Conservation (phyloP, 2,329 filamentous ascomycete species). For the Coccinonectria pachysandricola region DNA sequence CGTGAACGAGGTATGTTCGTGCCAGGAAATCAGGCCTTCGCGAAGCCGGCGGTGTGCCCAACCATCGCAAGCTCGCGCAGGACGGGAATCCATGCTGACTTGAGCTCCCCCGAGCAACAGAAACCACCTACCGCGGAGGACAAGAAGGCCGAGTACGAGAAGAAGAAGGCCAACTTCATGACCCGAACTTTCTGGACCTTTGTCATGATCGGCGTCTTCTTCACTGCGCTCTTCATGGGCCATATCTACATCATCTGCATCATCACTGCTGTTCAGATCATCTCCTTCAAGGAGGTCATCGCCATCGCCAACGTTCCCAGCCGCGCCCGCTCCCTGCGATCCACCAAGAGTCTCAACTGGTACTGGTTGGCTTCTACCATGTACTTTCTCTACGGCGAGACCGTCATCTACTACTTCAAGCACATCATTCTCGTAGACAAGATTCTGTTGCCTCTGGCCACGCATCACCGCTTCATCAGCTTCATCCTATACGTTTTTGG, state of each 20-base stretch:
- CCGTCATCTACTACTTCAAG: constrained; percentile 99
- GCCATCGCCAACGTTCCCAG: constrained; percentile 93
- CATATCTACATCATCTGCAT: constrained; percentile 95
- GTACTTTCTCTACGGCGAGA: constrained; percentile 99
- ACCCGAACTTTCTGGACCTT: constrained; percentile 96
- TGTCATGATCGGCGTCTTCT: constrained; percentile 93
- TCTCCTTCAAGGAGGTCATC: constrained; percentile 99
- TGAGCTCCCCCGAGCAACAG: constrained; percentile 17
- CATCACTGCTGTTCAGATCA: constrained; percentile 86
- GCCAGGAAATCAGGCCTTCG: no score
- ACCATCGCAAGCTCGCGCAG: no score
- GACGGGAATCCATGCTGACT: constrained; percentile 11
- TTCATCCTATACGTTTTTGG: constrained; percentile 97
- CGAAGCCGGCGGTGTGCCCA: no score
- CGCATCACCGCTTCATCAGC: constrained; percentile 96
- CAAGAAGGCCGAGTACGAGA: constrained; percentile 67
- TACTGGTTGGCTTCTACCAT: constrained; percentile 98
- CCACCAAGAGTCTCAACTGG: constrained; percentile 96
- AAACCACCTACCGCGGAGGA: constrained; percentile 32
- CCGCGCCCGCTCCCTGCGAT: constrained; percentile 77
- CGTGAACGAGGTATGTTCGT: constrained; percentile 28
- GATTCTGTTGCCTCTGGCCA: constrained; percentile 84
- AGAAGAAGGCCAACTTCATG: constrained; percentile 98
- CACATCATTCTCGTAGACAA: constrained; percentile 93
- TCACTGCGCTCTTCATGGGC: constrained; percentile 82